A percentile compares a stretch with the other conserved stretches of the same genome.
Conservation (phyloP, 805 yeast genomes). For the Myxozyma monticola region DNA sequence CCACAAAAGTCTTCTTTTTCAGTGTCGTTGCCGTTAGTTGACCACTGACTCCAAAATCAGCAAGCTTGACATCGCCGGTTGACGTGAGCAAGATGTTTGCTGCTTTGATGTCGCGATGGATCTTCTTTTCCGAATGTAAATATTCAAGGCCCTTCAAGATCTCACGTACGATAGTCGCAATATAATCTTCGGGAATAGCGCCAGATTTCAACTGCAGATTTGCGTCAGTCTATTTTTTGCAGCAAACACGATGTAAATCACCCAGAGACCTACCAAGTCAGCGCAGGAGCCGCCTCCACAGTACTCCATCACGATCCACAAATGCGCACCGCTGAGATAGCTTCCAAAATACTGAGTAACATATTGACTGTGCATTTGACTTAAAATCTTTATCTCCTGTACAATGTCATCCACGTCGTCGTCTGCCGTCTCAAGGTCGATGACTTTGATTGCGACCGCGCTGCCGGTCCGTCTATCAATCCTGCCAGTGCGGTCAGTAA, state of each 20-base stretch:
- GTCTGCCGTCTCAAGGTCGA: slow-evolving; percentile 73
- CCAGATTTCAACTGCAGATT: slow-evolving; percentile 52
- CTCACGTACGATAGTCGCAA: slow-evolving; percentile 61
- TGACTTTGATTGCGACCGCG: slow-evolving; percentile 80
- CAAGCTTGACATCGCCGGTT: slow-evolving; percentile 71
- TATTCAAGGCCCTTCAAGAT: slow-evolving; percentile 72
- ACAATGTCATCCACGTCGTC: slow-evolving; percentile 72
- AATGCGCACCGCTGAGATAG: slow-evolving; percentile 58
- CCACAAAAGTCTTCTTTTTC: slow-evolving; percentile 76
- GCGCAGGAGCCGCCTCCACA: slow-evolving; percentile 94
- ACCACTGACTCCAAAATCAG: slow-evolving; percentile 92
- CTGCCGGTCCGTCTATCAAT: slow-evolving; percentile 41
- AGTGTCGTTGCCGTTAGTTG: slow-evolving; percentile 60
- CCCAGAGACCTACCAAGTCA: slow-evolving; percentile 48
- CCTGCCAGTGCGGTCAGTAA: slow-evolving; percentile 1
- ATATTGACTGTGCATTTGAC: slow-evolving; percentile 62
- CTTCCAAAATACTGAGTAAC: slow-evolving; percentile 70
- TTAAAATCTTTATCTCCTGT: slow-evolving; percentile 76
- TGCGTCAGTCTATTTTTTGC: too few species aligned
- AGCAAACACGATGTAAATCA: not conserved
- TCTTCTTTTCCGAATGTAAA: slow-evolving; percentile 69
- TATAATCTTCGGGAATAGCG: slow-evolving; percentile 57
- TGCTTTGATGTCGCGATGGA: slow-evolving; percentile 88
- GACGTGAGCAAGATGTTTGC: slow-evolving; percentile 80
- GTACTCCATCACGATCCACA: slow-evolving; percentile 93